Conservation (phyloP, 768 basidiomycete species). For the Calocybe indica region DNA sequence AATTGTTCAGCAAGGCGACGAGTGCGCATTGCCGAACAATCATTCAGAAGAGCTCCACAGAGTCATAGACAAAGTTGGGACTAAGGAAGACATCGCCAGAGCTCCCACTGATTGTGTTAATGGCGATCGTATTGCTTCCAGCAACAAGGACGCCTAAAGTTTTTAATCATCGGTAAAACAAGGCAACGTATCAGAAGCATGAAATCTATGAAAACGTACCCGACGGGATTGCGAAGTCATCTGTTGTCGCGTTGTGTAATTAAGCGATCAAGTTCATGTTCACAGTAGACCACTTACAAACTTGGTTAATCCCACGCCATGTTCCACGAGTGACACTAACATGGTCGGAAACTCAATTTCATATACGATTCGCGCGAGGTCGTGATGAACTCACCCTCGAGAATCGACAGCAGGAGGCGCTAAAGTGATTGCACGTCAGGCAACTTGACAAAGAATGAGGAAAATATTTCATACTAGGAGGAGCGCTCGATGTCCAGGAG, state of each 20-base stretch:
- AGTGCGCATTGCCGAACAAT: too few species aligned
- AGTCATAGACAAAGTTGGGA: constrained; percentile 40
- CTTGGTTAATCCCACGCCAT: constrained; percentile 41
- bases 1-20: too few species aligned
- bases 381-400: constrained; percentile 27
- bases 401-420: constrained; percentile 35
- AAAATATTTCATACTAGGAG: constrained; percentile 21
- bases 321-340: constrained; percentile 42
- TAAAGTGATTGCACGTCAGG: constrained; percentile 7
- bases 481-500: constrained; percentile 34
- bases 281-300: constrained; percentile 23
- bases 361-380: too few species aligned
- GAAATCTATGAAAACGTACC: constrained; percentile 14
- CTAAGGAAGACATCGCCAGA: constrained; percentile 38
- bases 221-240: constrained; percentile 37
- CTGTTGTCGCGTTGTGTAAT: constrained; percentile 7
- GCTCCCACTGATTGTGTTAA: constrained; percentile 38
- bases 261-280: neutral
- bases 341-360: neutral
- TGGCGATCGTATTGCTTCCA: constrained; percentile 36
- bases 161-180: neutral
- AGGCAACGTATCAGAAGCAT: neutral
- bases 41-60: constrained; percentile 31
- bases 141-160: constrained; percentile 25
- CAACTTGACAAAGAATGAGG: neutral